These are phyloP conservation scores for Apiotrichum veenhuisii DNA, from an alignment of 1,284 basidiomycete genomes.

Conservation along the genomic window DNA sequence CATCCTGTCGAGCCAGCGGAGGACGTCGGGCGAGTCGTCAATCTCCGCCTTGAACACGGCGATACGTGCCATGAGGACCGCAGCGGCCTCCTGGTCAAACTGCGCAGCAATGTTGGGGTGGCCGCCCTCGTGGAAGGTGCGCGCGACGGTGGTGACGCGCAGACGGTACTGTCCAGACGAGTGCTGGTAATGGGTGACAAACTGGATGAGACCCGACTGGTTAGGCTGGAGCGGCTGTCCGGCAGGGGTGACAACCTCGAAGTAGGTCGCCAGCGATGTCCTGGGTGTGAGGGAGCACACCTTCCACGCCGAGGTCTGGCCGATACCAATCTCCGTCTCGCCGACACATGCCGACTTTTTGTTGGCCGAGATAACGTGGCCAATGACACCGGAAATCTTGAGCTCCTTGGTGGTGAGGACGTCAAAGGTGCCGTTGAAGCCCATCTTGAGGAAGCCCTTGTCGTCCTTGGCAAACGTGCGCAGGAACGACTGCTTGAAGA, in stretches of 20 bases:
- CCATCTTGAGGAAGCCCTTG: constrained; percentile 89
- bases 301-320: constrained; percentile 99
- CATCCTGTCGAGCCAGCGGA: constrained; percentile 98
- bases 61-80: constrained; percentile 97
- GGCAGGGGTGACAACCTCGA: constrained; percentile 98
- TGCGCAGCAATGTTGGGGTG: constrained; percentile 87
- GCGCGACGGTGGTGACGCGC: constrained; percentile 93
- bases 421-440: constrained; percentile 98
- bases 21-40: constrained; percentile 94
- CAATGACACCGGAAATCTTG: constrained; percentile 96
- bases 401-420: constrained; percentile 98
- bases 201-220: constrained; percentile 93
- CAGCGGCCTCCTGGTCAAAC: constrained; percentile 98
- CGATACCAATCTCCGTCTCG: constrained; percentile 99
- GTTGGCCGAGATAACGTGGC: constrained; percentile 93
- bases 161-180: constrained; percentile 89
- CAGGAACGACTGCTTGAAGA: constrained; percentile 98
- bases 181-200: constrained; percentile 98
- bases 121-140: constrained; percentile 95
- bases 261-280: constrained; percentile 90
- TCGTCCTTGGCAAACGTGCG: constrained; percentile 92
- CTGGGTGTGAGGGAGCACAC: constrained; percentile 85
- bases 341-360: constrained; percentile 97
- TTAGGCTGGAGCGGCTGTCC: constrained; percentile 88
- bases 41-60: constrained; percentile 99